Base-by-base conservation (phyloP, 2,329 filamentous ascomycete genomes). In the Cercospora sojina region DNA sequence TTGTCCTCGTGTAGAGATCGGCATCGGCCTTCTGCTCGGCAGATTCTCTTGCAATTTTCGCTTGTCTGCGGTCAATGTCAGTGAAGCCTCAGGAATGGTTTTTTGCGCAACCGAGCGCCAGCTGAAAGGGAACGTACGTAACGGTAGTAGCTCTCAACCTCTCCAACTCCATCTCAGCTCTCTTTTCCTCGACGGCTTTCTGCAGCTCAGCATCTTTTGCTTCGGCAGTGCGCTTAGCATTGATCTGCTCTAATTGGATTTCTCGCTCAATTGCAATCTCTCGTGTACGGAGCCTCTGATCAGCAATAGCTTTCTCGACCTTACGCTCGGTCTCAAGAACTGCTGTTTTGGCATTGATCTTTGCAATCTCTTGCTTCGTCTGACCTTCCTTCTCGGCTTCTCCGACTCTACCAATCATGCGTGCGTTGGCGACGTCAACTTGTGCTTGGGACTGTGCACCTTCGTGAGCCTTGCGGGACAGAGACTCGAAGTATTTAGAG, bases 261-360 rank as follows among this genome's bases (percentile, higher is more conserved):
- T 92, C 89, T 38, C 90, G 87, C 71, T 87, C 85, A 66, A 95
- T 88, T 60, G 86, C 85, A 1, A 91, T 90, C 79, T 93, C 88
- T 71, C 87, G 85, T 18, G 89, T 91, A 41, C 88, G 86, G 62
- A 96, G 86, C 63, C 88, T 88, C 10, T 91, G 90, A 76, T 95
- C 91, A 51, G 92, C 92, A 56, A 75, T 74, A 2, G 91, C 90
- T 68, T 92, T 91, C 80, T 95, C 91, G 55, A 90, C 89, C 76
- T 94, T 92, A 59, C 91, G 88, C 76, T 94, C 88, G 0, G 92
- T 95, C 81, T 94, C 92, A 67, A 91, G 86, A 1, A 95, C 91
- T 1, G 91, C 91, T 0, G 92, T 96, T 73, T 92, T 88, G 70
- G 92, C 91, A 77, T 93, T 87, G 80, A 96, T 96, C 82, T 93